Evolutionary conservation across 331 rosid species (phyloP).

Genomic region (Cydonia oblonga): DNA sequence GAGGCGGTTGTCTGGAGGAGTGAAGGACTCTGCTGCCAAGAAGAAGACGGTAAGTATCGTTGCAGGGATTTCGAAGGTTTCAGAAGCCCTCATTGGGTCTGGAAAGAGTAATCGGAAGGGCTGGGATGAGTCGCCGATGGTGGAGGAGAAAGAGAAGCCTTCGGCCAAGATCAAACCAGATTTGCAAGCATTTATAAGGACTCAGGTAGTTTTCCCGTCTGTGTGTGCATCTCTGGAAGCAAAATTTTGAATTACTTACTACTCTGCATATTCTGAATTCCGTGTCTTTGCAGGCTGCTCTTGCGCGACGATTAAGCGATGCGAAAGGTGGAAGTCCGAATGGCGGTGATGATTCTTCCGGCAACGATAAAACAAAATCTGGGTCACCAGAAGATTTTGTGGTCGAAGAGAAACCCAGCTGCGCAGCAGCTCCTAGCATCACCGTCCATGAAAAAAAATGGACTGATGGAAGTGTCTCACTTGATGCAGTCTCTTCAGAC

Average conservation of each 20-base stretch:
- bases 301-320: conserved; percentile 80
- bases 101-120: conserved; percentile 52
- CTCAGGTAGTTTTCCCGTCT: conserved; percentile 42
- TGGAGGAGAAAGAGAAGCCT: conserved; percentile 41
- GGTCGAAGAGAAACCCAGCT: conserved; percentile 26
- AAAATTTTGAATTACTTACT: background rate
- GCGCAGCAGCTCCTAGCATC: conserved; percentile 37
- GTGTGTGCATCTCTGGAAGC: background rate
- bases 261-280: background rate
- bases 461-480: conserved; percentile 75
- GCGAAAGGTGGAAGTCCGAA: conserved; percentile 34
- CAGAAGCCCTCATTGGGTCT: conserved; percentile 61
- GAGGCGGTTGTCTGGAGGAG: conserved; percentile 61
- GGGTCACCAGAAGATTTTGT: conserved; percentile 18
- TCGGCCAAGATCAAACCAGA: conserved; percentile 50
- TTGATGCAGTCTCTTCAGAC: conserved; percentile 49
- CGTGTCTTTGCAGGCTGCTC: conserved; percentile 53
- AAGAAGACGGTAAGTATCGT: conserved; percentile 54
- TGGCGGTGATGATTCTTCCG: conserved; percentile 32
- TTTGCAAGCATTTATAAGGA: conserved; percentile 58
- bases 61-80: conserved; percentile 62
- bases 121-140: conserved; percentile 61
- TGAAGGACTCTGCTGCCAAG: conserved; percentile 59
- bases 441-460: conserved; percentile 79
- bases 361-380: conserved; percentile 37